Evolutionary conservation across 2,329 filamentous ascomycete species (phyloP), one percentile per base, ranked within the genome.

Genomic region (Tolypocladium sp.): DNA sequence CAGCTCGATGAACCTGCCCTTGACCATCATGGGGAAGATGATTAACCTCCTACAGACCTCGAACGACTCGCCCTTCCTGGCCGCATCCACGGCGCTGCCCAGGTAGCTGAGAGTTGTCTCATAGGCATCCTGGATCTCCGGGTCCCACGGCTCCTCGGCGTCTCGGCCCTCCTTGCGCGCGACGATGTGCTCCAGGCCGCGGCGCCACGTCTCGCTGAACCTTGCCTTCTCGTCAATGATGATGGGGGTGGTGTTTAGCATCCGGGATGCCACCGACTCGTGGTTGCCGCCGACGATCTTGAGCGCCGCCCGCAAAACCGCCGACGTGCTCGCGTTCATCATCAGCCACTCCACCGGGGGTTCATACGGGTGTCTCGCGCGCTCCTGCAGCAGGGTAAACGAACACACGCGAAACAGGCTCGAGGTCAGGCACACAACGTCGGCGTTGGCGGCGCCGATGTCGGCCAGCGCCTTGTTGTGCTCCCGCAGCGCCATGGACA

Each of bases 291-390:
- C 22, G 9, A 61, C 53, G 5, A 63, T 54, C 42, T 49, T 44
- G 44, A 51, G 57, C 4, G 63, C 58, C 15, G 60, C 57, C 33
- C 17, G 22, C 13, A 62, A 55, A 15, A 65, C 52, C 10, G 57
- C 61, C 46, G 53, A 51, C 8, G 61, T 60, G 53, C 61, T 64
- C 17, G 61, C 62, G 12, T 61, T 64, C 40, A 62, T 64, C 56
- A 63, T 57, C 17, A 65, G 49, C 63, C 63, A 65, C 30, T 65
- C 63, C 1, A 63, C 56, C 4, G 62, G 63, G 33, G 63, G 63
- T 15, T 40, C 41, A 13, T 65, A 65, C 2, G 63, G 63, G 30
- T 56, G 27, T 6, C 59, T 58, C 13, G 13, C 25, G 6, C 63
- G 61, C 38, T 62, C 60, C 35, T 60, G 62, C 55, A 65, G 57